Base-by-base conservation (phyloP, 2,329 filamentous ascomycete species). In the Clonostachys sp. region DNA sequence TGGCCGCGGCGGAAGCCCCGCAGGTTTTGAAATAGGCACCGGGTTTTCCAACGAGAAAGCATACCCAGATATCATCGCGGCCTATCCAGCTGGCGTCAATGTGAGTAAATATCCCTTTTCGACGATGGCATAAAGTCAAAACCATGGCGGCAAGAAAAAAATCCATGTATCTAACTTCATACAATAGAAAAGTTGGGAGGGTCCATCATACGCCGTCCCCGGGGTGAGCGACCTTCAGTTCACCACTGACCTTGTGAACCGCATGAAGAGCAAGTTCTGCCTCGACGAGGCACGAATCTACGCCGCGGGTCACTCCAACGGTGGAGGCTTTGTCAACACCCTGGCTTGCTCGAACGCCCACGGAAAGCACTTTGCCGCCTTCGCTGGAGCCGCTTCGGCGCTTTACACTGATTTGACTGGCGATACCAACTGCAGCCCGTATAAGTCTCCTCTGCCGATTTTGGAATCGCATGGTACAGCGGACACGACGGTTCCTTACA, bases 241-340 rank as follows among this genome's bases (percentile, higher is more conserved):
- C 50, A 64, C 75, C 4, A 54, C 56, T 5, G 73, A 76, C 51
- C 48, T 76, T 16, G 55, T 77, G 20, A 54, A 53, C 20, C 64
- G 72, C 45, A 42, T 74, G 12, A 61, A 68, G 12, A 46, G 45
- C 5, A 61, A 57, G 9, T 70, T 68, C 44, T 74, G 70, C 53
- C 59, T 76, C 17, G 72, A 76, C 45, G 63, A 66, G 30, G 57
- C 61, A 18, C 63, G 65, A 6, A 61, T 76, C 10, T 77, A 73
- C 53, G 73, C 70, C 4, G 67, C 67, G 6, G 74, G 73, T 12
- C 57, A 70, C 50, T 76, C 73, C 4, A 75, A 71, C 49, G 73
- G 74, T 17, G 72, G 67, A 34, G 73, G 72, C 5, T 76, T 77
- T 53, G 64, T 76, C 34, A 67, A 70, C 34, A 68, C 66, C 1